A percentile compares a stretch with the other conserved stretches of the same genome.
Conservation (phyloP, 1,139 yeast genomes). For the Candida sp. region DNA sequence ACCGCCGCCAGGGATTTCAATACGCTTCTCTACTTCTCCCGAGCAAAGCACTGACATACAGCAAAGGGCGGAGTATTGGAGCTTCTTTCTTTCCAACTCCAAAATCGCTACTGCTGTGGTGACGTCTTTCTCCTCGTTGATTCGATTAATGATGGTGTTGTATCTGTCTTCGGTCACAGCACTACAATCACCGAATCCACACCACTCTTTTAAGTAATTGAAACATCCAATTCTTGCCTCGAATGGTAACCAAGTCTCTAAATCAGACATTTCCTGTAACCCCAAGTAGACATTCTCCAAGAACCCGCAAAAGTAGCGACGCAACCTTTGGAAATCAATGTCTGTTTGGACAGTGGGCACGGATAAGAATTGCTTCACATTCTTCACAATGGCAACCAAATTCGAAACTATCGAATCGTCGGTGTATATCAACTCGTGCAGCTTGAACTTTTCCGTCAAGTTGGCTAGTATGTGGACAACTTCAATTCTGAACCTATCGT, state of each 20-base stretch:
- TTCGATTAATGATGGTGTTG: slow-evolving; percentile 55
- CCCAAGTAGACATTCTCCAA: slow-evolving; percentile 71
- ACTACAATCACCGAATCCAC: slow-evolving; percentile 79
- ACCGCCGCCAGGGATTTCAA: slow-evolving; percentile 45
- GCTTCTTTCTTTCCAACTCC: slow-evolving; percentile 77
- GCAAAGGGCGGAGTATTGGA: slow-evolving; percentile 75
- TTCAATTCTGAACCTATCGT: slow-evolving; percentile 71
- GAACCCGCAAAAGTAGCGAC: slow-evolving; percentile 82
- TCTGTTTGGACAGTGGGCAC: slow-evolving; percentile 62
- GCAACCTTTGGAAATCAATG: slow-evolving; percentile 74
- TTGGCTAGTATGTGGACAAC: slow-evolving; percentile 75
- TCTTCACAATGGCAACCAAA: slow-evolving; percentile 66
- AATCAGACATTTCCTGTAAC: slow-evolving; percentile 42
- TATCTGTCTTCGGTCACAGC: slow-evolving; percentile 71
- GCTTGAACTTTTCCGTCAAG: slow-evolving; percentile 67
- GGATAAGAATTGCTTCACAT: slow-evolving; percentile 66
- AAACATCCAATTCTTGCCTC: slow-evolving; percentile 87
- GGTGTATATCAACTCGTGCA: slow-evolving; percentile 44
- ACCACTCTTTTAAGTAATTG: slow-evolving; percentile 89
- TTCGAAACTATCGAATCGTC: slow-evolving; percentile 77
- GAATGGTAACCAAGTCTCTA: slow-evolving; percentile 71
- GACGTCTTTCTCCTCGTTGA: slow-evolving; percentile 47
- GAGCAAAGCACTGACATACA: slow-evolving; percentile 86
- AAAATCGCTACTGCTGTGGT: slow-evolving; percentile 73
- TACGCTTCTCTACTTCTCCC: slow-evolving; percentile 59